A percentile compares a stretch with the other conserved stretches of the same genome.
These are phyloP conservation scores for Colletotrichum paranaense DNA, from an alignment of 2,329 filamentous ascomycete genomes.

Conservation along the genomic window DNA sequence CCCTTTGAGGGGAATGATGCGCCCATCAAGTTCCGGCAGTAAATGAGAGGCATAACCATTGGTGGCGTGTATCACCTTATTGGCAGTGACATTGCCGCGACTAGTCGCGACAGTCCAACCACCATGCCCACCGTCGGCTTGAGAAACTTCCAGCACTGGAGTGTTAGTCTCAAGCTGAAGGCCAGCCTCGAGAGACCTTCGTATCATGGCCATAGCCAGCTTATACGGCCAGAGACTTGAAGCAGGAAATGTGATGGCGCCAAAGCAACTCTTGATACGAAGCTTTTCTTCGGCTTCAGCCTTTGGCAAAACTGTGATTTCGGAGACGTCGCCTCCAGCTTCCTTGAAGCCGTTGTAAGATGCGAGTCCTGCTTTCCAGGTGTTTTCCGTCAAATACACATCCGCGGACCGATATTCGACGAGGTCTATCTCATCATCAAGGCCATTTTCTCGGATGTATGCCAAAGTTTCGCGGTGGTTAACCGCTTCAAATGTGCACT, in stretches of 20 bases:
- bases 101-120: not conserved
- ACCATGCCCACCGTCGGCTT: not conserved
- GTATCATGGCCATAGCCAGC: not conserved
- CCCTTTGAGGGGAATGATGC: not conserved
- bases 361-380: not conserved
- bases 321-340: not conserved
- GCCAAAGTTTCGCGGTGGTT: accelerated
- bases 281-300: not conserved
- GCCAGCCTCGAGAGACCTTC: not conserved
- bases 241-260: not conserved
- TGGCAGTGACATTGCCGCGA: not conserved
- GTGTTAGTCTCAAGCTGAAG: not conserved
- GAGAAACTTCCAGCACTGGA: not conserved
- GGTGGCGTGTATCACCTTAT: not conserved
- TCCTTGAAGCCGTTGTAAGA: not conserved
- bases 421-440: not conserved
- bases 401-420: not conserved
- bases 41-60: not conserved
- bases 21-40: not conserved
- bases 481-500: accelerated
- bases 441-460: not conserved
- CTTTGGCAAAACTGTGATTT: not conserved
- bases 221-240: not conserved
- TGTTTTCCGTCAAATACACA: not conserved
- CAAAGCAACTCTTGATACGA: not conserved